Percentiles rank a stretch among this genome's conserved stretches.
Evolutionary conservation across 2,329 filamentous ascomycete genomes (phyloP).

Genomic region (Xylaria sp.): DNA sequence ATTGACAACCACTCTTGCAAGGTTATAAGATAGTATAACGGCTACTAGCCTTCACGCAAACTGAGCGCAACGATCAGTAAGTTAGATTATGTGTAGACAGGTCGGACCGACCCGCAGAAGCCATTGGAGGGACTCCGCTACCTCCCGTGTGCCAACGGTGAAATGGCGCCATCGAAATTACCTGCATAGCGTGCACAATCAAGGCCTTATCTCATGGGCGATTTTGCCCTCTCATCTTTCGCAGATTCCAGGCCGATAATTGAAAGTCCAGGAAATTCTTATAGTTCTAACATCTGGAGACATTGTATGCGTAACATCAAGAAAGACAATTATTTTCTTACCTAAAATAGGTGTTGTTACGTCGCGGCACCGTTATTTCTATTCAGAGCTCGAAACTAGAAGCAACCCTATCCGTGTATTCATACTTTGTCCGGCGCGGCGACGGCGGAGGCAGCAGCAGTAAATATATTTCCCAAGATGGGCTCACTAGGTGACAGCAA

Average conservation of each 20-base stretch:
- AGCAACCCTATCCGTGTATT: neutral
- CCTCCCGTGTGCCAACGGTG: conserved; percentile 10
- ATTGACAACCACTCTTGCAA: neutral
- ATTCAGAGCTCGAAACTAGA: neutral
- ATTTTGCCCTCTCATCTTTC: neutral
- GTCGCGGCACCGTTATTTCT: neutral
- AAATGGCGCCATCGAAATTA: conserved; percentile 28
- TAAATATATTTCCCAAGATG: conserved; percentile 31
- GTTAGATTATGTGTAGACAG: neutral
- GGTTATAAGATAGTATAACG: neutral
- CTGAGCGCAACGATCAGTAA: neutral
- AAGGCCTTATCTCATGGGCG: neutral
- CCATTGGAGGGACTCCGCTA: neutral
- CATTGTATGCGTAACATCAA: neutral
- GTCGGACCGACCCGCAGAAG: conserved; percentile 7
- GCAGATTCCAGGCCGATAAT: neutral
- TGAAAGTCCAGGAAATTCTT: neutral
- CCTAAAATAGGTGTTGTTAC: neutral
- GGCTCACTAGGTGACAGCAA: conserved; percentile 32
- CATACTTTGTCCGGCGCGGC: neutral
- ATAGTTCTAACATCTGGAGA: neutral
- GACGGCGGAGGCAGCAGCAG: neutral
- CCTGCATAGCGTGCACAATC: neutral
- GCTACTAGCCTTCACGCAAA: neutral
- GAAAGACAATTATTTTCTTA: neutral